These are phyloP conservation scores for Hanseniaspora thailandica DNA, from an alignment of 805 yeast species.

Conservation along the genomic window DNA sequence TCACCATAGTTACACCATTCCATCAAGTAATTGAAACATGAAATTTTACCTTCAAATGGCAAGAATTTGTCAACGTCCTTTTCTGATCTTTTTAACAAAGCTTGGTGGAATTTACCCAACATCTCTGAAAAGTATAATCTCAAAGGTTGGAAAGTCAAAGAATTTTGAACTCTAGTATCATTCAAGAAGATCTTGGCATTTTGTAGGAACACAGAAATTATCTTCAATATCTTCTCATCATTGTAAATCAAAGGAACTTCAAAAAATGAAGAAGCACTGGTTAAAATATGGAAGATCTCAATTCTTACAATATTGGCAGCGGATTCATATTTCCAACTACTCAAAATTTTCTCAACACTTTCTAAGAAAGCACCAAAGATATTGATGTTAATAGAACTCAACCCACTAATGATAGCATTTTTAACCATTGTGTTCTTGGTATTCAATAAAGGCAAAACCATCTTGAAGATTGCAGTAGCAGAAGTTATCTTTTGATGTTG, in stretches of 20 bases:
- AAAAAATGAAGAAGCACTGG: conserved; percentile 55
- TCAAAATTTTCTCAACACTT: conserved; percentile 51
- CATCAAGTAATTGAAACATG: conserved; percentile 68
- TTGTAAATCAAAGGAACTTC: conserved; percentile 38
- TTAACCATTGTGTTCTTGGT: conserved; percentile 58
- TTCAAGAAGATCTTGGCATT: conserved; percentile 51
- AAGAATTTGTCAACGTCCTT: conserved; percentile 39
- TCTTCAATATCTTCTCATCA: conserved; percentile 60
- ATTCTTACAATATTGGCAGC: conserved; percentile 40
- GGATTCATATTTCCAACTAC: conserved; percentile 43
- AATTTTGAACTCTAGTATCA: conserved; percentile 44
- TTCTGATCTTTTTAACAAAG: conserved; percentile 35
- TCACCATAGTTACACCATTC: conserved; percentile 95
- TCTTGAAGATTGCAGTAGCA: conserved; percentile 75
- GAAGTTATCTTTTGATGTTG: conserved; percentile 89
- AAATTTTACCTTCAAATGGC: conserved; percentile 77
- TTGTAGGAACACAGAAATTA: conserved; percentile 49
- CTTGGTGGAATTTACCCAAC: conserved; percentile 59
- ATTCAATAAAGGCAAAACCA: conserved; percentile 72
- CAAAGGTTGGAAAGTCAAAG: conserved; percentile 61
- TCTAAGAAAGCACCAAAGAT: conserved; percentile 74
- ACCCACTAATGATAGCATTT: conserved; percentile 80
- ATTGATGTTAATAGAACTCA: conserved; percentile 82
- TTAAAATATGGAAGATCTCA: conserved; percentile 67
- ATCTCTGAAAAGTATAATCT: conserved; percentile 77